Conservation (phyloP, 345 rosid species). For the Turritis glabra region DNA sequence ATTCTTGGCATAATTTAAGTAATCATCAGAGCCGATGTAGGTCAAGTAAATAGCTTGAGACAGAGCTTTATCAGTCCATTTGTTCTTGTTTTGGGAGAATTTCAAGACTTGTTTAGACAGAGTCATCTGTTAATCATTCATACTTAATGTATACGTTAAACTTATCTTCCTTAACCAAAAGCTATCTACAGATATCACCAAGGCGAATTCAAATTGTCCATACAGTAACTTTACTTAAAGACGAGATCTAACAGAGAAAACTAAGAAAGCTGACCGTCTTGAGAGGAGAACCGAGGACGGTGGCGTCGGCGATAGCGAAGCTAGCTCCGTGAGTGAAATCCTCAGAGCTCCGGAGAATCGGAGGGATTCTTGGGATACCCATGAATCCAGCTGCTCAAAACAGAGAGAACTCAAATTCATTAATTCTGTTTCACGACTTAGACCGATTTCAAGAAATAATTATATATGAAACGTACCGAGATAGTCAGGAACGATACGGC, state of each 20-base stretch:
- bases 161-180: background rate
- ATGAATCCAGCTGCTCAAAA: slow-evolving; percentile 14
- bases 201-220: background rate
- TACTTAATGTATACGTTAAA: background rate
- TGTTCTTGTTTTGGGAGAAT: background rate
- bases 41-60: slow-evolving; percentile 18
- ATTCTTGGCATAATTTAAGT: slow-evolving; percentile 1
- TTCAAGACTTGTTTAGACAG: slow-evolving; percentile 11
- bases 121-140: slow-evolving; percentile 23
- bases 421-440: background rate
- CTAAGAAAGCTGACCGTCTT: background rate
- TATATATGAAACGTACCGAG: slow-evolving; percentile 11
- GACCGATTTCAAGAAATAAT: too few relatives aligned
- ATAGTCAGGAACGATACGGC: slow-evolving; percentile 28
- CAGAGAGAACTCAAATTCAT: background rate
- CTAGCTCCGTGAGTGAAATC: slow-evolving; percentile 26
- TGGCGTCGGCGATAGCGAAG: slow-evolving; percentile 26
- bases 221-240: background rate
- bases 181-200: background rate
- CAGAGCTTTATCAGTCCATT: background rate
- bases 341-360: background rate
- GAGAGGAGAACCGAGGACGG: slow-evolving; percentile 14
- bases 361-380: slow-evolving; percentile 10
- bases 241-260: background rate
- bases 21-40: slow-evolving; percentile 25